Evolutionary conservation across 176 grass and related monocot species (phyloP).

Genomic region (Thalia dealbata): DNA sequence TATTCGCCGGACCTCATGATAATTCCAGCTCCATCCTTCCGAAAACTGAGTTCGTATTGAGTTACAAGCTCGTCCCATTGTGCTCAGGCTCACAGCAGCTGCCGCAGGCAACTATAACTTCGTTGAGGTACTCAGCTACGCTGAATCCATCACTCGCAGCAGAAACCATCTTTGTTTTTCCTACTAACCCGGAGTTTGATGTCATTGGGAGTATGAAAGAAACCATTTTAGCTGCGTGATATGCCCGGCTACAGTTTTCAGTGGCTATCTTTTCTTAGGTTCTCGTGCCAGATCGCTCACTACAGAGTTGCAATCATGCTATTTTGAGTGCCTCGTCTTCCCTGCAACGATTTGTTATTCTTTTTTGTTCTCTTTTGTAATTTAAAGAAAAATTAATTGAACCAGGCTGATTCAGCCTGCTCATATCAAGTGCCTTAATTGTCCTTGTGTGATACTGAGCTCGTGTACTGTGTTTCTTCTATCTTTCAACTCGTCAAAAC

Average conservation of each 20-base stretch:
- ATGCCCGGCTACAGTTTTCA: too few species aligned
- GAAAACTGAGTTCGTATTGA: conserved; percentile 50
- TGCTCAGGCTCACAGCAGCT: conserved; percentile 62
- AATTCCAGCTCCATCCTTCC: conserved; percentile 66
- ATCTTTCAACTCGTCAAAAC: too few species aligned
- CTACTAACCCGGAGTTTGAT: conserved; percentile 63
- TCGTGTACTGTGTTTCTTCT: too few species aligned
- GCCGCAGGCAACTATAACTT: conserved; percentile 64
- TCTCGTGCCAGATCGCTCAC: background rate
- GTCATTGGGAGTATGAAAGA: conserved; percentile 30
- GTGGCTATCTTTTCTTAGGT: background rate
- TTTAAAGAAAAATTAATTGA: background rate
- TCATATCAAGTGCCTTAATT: background rate
- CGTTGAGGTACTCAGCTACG: conserved; percentile 80
- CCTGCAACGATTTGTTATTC: background rate
- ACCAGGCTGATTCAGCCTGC: background rate
- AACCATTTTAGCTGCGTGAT: background rate
- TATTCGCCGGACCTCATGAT: conserved; percentile 83
- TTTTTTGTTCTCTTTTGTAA: background rate
- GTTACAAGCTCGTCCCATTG: conserved; percentile 79
- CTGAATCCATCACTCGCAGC: conserved; percentile 42
- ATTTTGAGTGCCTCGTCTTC: background rate
- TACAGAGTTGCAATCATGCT: background rate
- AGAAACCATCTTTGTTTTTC: conserved; percentile 72
- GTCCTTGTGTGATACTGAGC: too few species aligned